These are phyloP conservation scores for Magnusiomyces fungicola DNA, from an alignment of 1,139 yeast species.

Conservation along the genomic window DNA sequence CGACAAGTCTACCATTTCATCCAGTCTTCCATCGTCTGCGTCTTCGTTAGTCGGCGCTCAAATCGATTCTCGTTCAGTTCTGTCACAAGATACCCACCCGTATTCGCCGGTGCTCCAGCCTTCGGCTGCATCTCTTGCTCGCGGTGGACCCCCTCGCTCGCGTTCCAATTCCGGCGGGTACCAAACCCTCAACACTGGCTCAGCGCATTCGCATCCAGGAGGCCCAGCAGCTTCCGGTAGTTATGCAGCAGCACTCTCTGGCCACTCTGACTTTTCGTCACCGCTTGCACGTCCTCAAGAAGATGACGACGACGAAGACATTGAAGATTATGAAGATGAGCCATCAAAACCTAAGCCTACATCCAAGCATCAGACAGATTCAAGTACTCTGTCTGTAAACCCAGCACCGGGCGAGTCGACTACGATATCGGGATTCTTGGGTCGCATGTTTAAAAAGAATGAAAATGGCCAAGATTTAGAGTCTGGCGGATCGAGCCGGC, in stretches of 20 bases:
- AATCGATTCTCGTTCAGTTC: slow-evolving; percentile 20
- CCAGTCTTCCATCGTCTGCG: slow-evolving; percentile 22
- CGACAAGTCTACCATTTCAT: slow-evolving; percentile 40
- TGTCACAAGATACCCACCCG: slow-evolving; percentile 13
- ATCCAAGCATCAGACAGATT: neutral
- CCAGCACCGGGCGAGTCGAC: neutral
- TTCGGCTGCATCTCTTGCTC: slow-evolving; percentile 26
- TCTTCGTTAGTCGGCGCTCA: slow-evolving; percentile 17
- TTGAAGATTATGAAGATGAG: neutral
- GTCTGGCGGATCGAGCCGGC: neutral
- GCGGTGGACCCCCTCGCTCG: slow-evolving; percentile 8
- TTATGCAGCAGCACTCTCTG: neutral
- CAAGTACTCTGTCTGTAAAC: too few species aligned
- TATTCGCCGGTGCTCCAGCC: slow-evolving; percentile 23
- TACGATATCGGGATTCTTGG: slow-evolving; percentile 1
- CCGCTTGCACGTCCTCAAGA: neutral
- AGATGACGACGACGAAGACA: neutral
- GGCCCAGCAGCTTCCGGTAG: neutral
- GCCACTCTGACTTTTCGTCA: neutral
- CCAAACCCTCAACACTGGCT: neutral
- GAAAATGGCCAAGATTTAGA: neutral
- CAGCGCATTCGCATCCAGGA: neutral
- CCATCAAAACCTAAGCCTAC: neutral
- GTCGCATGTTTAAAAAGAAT: neutral
- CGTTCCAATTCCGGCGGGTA: neutral